Conservation (phyloP, 2,329 filamentous ascomycete genomes). For the Fusarium floridanum region DNA sequence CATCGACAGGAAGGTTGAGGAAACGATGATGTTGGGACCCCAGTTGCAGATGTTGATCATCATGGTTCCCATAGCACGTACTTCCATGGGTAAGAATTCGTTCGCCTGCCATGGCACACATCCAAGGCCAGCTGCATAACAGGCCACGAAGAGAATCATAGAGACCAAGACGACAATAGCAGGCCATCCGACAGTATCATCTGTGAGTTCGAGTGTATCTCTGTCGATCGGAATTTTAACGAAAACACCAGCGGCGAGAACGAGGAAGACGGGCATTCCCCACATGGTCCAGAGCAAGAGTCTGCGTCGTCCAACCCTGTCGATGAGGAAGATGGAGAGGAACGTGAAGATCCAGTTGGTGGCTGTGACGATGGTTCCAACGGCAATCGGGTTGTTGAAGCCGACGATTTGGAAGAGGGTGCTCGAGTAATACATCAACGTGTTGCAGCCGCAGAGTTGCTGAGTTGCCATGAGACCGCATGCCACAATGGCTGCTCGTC, state of each 20-base stretch:
- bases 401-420: constrained; percentile 41
- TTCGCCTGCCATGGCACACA: constrained; percentile 41
- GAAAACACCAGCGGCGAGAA: constrained; percentile 27
- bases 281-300: constrained; percentile 35
- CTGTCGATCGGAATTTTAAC: constrained; percentile 23
- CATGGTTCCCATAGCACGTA: constrained; percentile 60
- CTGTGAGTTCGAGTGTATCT: constrained; percentile 19
- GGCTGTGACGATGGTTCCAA: constrained; percentile 51
- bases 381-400: constrained; percentile 56
- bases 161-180: constrained; percentile 29
- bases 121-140: constrained; percentile 39
- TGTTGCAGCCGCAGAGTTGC: constrained; percentile 41
- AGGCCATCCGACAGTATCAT: constrained; percentile 29
- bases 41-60: constrained; percentile 58
- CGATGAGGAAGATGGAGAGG: constrained; percentile 34
- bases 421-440: constrained; percentile 42
- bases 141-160: constrained; percentile 42
- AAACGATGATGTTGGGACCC: constrained; percentile 53
- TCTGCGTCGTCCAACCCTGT: constrained; percentile 28
- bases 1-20: constrained; percentile 34
- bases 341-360: constrained; percentile 38
- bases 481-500: constrained; percentile 56
- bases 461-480: constrained; percentile 60
- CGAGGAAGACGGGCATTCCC: constrained; percentile 36
- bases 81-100: constrained; percentile 52